Evolutionary conservation across 148 eudicot species (phyloP).

Genomic region (Cornus suecica): DNA sequence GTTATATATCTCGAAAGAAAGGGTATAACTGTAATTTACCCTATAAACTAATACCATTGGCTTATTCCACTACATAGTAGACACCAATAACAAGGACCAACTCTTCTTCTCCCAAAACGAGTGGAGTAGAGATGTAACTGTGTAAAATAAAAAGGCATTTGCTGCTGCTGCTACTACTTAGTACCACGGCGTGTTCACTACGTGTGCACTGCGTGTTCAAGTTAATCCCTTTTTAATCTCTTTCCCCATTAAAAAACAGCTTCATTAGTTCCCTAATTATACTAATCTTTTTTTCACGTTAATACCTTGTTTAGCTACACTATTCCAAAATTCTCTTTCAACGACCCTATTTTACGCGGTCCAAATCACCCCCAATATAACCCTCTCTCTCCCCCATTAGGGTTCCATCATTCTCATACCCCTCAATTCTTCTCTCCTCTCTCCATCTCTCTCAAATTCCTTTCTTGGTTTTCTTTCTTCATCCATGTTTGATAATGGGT

Average conservation of each 20-base stretch:
- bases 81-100: too few relatives aligned
- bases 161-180: too few relatives aligned
- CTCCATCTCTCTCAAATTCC: neutral
- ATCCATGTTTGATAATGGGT: neutral
- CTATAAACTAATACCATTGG: too few relatives aligned
- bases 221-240: neutral
- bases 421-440: neutral
- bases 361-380: slow-evolving; percentile 15
- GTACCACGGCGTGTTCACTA: neutral
- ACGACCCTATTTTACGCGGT: slow-evolving; percentile 11
- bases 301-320: neutral
- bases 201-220: neutral
- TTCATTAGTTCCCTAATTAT: neutral
- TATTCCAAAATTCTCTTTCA: slow-evolving; percentile 2
- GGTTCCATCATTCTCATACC: slow-evolving; percentile 14
- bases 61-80: too few relatives aligned
- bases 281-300: neutral
- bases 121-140: too few relatives aligned
- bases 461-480: neutral
- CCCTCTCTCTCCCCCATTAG: slow-evolving; percentile 7
- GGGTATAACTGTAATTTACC: too few relatives aligned
- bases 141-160: too few relatives aligned
- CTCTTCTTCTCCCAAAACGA: too few relatives aligned
- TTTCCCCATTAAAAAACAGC: neutral
- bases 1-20: too few relatives aligned